These are phyloP conservation scores for Daedaleopsis nitida DNA, from an alignment of 768 basidiomycete species.

Conservation along the genomic window DNA sequence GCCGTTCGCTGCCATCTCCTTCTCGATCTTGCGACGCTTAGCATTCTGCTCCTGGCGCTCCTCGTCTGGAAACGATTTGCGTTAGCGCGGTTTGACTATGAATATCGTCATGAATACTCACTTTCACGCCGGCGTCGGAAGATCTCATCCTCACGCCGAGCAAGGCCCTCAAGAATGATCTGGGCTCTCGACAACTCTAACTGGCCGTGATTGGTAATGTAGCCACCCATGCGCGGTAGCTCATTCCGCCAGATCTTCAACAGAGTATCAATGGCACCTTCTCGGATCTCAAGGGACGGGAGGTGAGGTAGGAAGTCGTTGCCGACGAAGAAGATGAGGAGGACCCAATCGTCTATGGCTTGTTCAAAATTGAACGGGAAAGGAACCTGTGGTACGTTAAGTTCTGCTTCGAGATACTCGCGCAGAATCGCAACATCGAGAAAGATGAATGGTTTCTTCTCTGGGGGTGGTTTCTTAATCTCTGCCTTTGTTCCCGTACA, in stretches of 20 bases:
- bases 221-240: slow-evolving; percentile 95
- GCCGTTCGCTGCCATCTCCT: slow-evolving; percentile 37
- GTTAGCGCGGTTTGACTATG: neutral
- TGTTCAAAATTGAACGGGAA: slow-evolving; percentile 94
- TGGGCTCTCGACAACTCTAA: slow-evolving; percentile 85
- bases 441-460: slow-evolving; percentile 98
- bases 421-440: slow-evolving; percentile 94
- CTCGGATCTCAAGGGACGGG: slow-evolving; percentile 96
- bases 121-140: slow-evolving; percentile 91
- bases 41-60: slow-evolving; percentile 90
- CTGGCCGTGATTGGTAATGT: slow-evolving; percentile 90
- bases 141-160: slow-evolving; percentile 94
- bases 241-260: slow-evolving; percentile 95
- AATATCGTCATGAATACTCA: slow-evolving; percentile 33
- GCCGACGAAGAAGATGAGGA: slow-evolving; percentile 99
- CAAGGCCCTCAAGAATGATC: slow-evolving; percentile 94
- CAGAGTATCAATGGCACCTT: slow-evolving; percentile 98
- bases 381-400: slow-evolving; percentile 72
- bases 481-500: slow-evolving; percentile 83
- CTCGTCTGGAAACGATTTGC: slow-evolving; percentile 60
- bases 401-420: slow-evolving; percentile 97
- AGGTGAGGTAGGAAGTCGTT: slow-evolving; percentile 99
- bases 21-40: slow-evolving; percentile 81
- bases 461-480: slow-evolving; percentile 64
- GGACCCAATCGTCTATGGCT: slow-evolving; percentile 99